Evolutionary conservation across 148 eudicot species (phyloP).

Genomic region (Vaccinium myrtillus): DNA sequence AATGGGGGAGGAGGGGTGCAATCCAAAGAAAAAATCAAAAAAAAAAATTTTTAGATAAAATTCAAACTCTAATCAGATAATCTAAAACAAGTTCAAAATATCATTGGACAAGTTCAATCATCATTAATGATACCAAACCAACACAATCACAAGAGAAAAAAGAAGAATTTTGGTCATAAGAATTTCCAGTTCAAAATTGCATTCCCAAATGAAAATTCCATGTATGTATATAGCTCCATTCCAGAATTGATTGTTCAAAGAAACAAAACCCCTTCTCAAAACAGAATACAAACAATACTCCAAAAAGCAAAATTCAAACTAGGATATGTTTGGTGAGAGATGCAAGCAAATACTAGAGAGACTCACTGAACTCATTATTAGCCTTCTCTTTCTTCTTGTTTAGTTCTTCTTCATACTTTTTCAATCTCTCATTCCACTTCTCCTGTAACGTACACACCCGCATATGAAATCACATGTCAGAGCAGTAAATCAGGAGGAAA

Average conservation of each 20-base stretch:
- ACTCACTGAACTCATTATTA: conserved; percentile 24
- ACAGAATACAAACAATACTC: too few relatives aligned
- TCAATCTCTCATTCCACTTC: conserved; percentile 55
- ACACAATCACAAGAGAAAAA: too few relatives aligned
- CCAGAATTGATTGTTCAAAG: too few relatives aligned
- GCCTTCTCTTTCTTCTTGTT: conserved; percentile 24
- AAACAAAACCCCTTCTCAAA: too few relatives aligned
- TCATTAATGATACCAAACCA: too few relatives aligned
- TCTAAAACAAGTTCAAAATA: not conserved
- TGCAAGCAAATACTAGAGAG: not conserved
- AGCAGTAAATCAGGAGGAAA: not conserved
- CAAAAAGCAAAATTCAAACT: too few relatives aligned
- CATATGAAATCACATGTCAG: not conserved
- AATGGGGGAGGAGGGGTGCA: not conserved
- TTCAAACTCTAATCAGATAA: not conserved
- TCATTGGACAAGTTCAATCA: too few relatives aligned
- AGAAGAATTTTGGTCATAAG: too few relatives aligned
- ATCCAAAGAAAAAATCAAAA: not conserved
- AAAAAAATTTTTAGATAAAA: not conserved
- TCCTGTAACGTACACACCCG: conserved; percentile 28
- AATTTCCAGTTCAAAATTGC: too few relatives aligned
- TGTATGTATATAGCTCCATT: too few relatives aligned
- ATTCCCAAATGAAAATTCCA: too few relatives aligned
- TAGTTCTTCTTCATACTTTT: conserved; percentile 44
- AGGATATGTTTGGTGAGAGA: too few relatives aligned